Conservation (phyloP, 2,329 filamentous ascomycete genomes). For the Mycocentrospora acerina region DNA sequence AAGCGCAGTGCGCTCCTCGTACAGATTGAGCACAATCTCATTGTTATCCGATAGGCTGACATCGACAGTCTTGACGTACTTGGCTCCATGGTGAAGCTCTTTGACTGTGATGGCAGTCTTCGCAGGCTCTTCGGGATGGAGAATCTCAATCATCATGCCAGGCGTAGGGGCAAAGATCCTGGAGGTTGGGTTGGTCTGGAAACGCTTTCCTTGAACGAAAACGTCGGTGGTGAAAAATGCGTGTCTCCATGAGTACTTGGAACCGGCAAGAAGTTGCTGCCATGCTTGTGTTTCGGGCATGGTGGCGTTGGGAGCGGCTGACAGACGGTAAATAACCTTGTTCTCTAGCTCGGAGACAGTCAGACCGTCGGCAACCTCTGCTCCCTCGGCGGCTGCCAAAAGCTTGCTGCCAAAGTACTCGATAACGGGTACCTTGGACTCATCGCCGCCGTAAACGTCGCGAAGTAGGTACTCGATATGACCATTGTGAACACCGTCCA, state of each 20-base stretch:
- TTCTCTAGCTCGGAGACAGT: slow-evolving; percentile 76
- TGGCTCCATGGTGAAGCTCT: slow-evolving; percentile 83
- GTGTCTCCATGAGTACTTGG: slow-evolving; percentile 87
- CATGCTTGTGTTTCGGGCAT: slow-evolving; percentile 81
- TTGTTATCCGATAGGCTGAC: slow-evolving; percentile 73
- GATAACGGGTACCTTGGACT: slow-evolving; percentile 73
- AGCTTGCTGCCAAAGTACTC: slow-evolving; percentile 96
- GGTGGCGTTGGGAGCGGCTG: slow-evolving; percentile 69
- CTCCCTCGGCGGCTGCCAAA: slow-evolving; percentile 64
- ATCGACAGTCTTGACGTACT: slow-evolving; percentile 86
- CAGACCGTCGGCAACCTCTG: slow-evolving; percentile 78
- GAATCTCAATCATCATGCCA: slow-evolving; percentile 87
- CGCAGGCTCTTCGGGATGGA: slow-evolving; percentile 74
- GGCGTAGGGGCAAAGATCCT: slow-evolving; percentile 84
- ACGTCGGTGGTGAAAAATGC: slow-evolving; percentile 93
- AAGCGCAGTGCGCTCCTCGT: slow-evolving; percentile 87
- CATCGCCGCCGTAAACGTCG: slow-evolving; percentile 77
- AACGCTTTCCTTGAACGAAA: slow-evolving; percentile 92
- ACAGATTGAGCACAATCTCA: slow-evolving; percentile 84
- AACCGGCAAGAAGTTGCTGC: slow-evolving; percentile 84
- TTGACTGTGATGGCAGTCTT: slow-evolving; percentile 85
- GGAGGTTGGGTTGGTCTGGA: slow-evolving; percentile 94
- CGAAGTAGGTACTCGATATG: slow-evolving; percentile 79
- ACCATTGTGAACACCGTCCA: slow-evolving; percentile 84
- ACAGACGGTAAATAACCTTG: slow-evolving; percentile 83